Base-by-base conservation (phyloP, 306 rosid genomes). In the Vachellia collinsii region DNA sequence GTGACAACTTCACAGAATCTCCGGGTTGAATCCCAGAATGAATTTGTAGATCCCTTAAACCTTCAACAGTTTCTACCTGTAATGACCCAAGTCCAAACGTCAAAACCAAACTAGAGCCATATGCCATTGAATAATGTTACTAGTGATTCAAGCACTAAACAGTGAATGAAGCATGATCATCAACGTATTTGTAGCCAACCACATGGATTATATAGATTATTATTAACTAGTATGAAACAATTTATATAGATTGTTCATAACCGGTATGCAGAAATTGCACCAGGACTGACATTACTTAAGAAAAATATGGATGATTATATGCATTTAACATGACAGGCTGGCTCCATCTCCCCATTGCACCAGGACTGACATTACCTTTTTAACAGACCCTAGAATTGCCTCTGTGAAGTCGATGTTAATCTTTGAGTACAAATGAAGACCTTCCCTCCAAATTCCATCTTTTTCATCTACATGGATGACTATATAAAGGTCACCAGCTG, bases 31-130 rank as follows among this genome's bases (percentile, higher is more conserved):
- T 89, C 59, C 99, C 99, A 3, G 92, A 80, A 82, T 97, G 98
- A 86, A 95, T 91, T 67, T 70, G 75, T 72, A 95, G 92, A 80
- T 93, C 89, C 87, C 83, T 86, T 70, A 85, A 62, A 83, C 99
- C 97, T 70, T 93, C 98, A 69, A 93, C 91, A 61, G 99, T 95
- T 85, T 95, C 97, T 53, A 95, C 99, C 98, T 95, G 91, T 78
- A 81, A 43, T 78, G 37, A 76, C 64, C 38, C 47, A 67, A 70
- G 79, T 82, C 78, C 84, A 70, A 59, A 25, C 72, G 59, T 76
- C 75, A 48, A 62, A 70, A 44, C 38, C 47, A 69, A 6, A 50
- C 37, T 43, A 38, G 53, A 43, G 68, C 47, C 17, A 56, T 59
- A 48, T 19, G 25, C 46, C 39, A 82, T 73, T 70, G 22, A 81